Conservation (phyloP, 345 rosid genomes). For the Camelina neglecta region DNA sequence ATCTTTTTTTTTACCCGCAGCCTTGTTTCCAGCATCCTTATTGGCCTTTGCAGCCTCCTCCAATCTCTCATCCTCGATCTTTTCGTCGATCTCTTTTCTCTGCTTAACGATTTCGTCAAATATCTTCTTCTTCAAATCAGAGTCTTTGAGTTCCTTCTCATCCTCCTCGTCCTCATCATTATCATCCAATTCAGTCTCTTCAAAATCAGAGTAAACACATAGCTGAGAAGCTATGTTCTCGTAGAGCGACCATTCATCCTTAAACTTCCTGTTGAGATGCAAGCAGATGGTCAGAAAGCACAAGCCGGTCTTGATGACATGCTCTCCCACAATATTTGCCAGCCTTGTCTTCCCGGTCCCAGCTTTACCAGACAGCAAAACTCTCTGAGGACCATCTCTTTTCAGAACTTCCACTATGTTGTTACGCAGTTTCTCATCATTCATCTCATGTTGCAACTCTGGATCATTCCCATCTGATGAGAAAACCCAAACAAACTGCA, state of each 20-base stretch:
- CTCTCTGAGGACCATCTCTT: not conserved
- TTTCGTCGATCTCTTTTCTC: too few species aligned
- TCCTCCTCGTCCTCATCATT: conserved; percentile 41
- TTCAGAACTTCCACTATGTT: not conserved
- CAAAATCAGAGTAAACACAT: conserved; percentile 33
- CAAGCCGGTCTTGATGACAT: not conserved
- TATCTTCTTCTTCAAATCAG: conserved; percentile 20
- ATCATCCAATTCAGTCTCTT: conserved; percentile 44
- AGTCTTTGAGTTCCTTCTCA: not conserved
- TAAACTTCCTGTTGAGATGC: conserved; percentile 38
- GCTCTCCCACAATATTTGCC: conserved; percentile 37
- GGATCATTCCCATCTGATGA: not conserved
- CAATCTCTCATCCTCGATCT: too few species aligned
- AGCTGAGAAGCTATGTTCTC: conserved; percentile 52
- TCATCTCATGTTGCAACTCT: fast-evolving
- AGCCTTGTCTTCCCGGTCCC: conserved; percentile 64
- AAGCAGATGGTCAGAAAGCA: conserved; percentile 47
- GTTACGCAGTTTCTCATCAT: not conserved
- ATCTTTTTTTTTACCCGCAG: too few species aligned
- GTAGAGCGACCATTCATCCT: conserved; percentile 24
- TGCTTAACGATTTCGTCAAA: not conserved
- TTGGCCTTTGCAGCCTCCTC: too few species aligned
- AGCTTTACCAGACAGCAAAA: conserved; percentile 43
- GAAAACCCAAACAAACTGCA: not conserved
- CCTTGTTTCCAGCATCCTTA: too few species aligned